A percentile compares a stretch with the other conserved stretches of the same genome.
Evolutionary conservation across 225 moss, liverwort and hornwort species (phyloP).

Genomic region (Sphagnum tenellum): DNA sequence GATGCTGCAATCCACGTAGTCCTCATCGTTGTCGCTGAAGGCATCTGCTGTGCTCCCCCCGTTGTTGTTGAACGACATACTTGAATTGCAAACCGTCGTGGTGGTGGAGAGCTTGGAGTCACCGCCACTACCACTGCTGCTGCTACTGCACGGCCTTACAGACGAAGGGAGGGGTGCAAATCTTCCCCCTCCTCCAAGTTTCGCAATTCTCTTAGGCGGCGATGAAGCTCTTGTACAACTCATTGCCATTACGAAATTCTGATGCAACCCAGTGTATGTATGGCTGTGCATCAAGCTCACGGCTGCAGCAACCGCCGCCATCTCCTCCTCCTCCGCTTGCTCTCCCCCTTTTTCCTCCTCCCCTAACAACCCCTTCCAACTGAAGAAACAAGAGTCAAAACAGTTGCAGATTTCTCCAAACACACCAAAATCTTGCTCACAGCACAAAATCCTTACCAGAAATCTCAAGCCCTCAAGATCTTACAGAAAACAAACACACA

Average conservation of each 20-base stretch:
- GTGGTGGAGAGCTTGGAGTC: not conserved
- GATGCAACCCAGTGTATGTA: not conserved
- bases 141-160: too few relatives aligned
- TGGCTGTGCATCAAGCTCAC: conserved; percentile 2
- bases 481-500: too few relatives aligned
- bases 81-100: conserved; percentile 25
- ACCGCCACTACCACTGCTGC: too few relatives aligned
- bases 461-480: too few relatives aligned
- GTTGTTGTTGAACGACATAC: conserved; percentile 51
- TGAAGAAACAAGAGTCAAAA: too few relatives aligned
- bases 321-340: not conserved
- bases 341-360: not conserved
- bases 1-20: conserved; percentile 41
- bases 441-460: too few relatives aligned
- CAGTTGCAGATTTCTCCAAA: too few relatives aligned
- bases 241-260: not conserved
- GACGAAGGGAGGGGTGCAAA: too few relatives aligned
- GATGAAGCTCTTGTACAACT: not conserved
- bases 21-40: conserved; percentile 44
- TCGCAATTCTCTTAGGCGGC: not conserved
- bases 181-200: too few relatives aligned
- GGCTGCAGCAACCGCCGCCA: not conserved
- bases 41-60: conserved; percentile 28
- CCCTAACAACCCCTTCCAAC: too few relatives aligned
- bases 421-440: too few relatives aligned